Evolutionary conservation across 1,139 yeast species (phyloP), one percentile per base, ranked within the genome.

Genomic region (Lodderomyces pseudojiufengensis): DNA sequence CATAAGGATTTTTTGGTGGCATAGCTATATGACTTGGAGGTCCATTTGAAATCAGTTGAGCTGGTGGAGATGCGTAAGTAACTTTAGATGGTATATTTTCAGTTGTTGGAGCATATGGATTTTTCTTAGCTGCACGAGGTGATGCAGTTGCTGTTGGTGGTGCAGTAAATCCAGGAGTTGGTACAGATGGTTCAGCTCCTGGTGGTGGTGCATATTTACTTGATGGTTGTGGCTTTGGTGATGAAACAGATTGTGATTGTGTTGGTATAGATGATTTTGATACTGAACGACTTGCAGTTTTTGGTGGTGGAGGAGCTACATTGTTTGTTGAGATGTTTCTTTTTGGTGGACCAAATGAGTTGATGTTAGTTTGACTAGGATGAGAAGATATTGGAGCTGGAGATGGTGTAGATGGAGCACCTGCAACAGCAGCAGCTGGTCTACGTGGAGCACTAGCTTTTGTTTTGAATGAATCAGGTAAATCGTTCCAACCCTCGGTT

Each of bases 401-500:
- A 13, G 55, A 44, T 12, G 57, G 53, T n/a, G 57, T 40, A 21
- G 27, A 18, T 24, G 55, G 51, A 7, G 55, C 45, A 4, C 54
- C 44, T 9, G 57, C 47, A 21, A 49, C 54, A 1, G 72, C 70
- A 3, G 76, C 63, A 2, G 80, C 67, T 13, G 78, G 70, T 37
- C 77, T 70, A 48, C 82, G 73, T 24, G 76, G 70, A 10, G 77
- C 61, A 23, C 71, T 63, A 15, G 75, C 64, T 50, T 63, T 54
- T 32, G 59, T 55, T 67, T 68, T 78, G 57, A 82, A 72, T 20
- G 76, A 69, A n/a, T 80, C 72, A 33, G 97, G 96, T 46, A 90
- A 68, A 58, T 90, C 97, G 54, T 90, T 90, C 97, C 97, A 90
- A 3, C 97, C 97, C 33, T 84, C 92, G 31, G 80, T 80, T 31